Percentiles rank a stretch among this genome's conserved stretches.
These are phyloP conservation scores for Fusarium aywerte DNA, from an alignment of 2,329 filamentous ascomycete species.

Conservation along the genomic window DNA sequence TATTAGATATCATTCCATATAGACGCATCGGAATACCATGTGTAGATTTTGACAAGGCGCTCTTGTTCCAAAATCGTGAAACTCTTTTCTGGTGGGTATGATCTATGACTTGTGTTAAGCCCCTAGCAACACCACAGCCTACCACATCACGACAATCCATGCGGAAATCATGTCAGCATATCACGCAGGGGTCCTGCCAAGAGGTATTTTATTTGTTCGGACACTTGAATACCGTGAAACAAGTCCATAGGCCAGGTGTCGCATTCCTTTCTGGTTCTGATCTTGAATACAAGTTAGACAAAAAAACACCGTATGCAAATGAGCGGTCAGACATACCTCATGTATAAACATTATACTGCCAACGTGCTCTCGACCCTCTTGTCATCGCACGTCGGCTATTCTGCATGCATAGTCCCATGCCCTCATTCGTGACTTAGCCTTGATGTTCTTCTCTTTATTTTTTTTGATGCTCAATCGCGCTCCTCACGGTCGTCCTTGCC, in stretches of 20 bases:
- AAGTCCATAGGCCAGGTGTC: not conserved
- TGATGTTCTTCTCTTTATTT: not conserved
- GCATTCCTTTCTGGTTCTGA: slow-evolving; percentile 18
- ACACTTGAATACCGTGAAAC: not conserved
- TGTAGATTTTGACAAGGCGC: not conserved
- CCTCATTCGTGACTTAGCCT: slow-evolving; percentile 2
- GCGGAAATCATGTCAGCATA: not conserved
- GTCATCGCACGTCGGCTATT: slow-evolving; percentile 43
- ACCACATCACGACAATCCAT: not conserved
- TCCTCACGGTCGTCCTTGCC: slow-evolving; percentile 51
- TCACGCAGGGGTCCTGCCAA: slow-evolving; percentile 1
- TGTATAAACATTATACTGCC: slow-evolving; percentile 44
- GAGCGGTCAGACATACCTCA: slow-evolving; percentile 40
- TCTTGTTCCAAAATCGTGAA: not conserved
- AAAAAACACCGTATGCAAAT: not conserved
- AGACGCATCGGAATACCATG: not conserved
- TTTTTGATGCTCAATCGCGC: slow-evolving; percentile 41
- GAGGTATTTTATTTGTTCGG: not conserved
- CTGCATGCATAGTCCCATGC: not conserved
- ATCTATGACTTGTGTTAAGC: not conserved
- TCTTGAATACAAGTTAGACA: slow-evolving; percentile 15
- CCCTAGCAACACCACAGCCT: not conserved
- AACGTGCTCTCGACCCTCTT: slow-evolving; percentile 38
- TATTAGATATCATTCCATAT: not conserved
- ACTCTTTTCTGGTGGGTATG: not conserved